Evolutionary conservation across 768 basidiomycete genomes (phyloP).

Genomic region (Polyporus arcularius): DNA sequence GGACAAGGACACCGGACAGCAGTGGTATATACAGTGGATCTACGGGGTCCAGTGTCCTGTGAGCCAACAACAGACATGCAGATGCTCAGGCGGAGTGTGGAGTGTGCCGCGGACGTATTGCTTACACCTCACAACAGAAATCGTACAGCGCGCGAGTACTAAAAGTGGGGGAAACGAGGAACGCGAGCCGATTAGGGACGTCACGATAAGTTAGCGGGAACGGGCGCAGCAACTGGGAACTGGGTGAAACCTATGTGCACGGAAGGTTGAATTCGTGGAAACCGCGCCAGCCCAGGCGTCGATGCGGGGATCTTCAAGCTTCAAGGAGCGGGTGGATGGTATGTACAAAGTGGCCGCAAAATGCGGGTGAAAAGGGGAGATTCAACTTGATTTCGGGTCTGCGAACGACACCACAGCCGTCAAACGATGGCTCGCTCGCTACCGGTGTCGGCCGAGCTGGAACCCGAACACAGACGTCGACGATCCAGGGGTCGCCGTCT

Average conservation of each 20-base stretch:
- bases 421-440: background rate
- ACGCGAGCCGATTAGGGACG: conserved; percentile 19
- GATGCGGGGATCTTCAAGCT: too few species aligned
- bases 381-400: background rate
- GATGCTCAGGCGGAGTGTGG: too few species aligned
- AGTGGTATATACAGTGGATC: too few species aligned
- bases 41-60: too few species aligned
- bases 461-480: conserved; percentile 17
- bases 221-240: conserved; percentile 5
- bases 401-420: too few species aligned
- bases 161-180: background rate
- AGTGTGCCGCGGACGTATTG: too few species aligned
- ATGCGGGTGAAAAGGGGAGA: background rate
- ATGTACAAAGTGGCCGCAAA: background rate
- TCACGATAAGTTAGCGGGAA: conserved; percentile 18
- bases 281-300: conserved; percentile 5
- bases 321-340: conserved; percentile 1
- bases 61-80: too few species aligned
- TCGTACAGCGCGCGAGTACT: background rate
- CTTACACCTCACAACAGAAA: background rate
- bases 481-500: conserved; percentile 2
- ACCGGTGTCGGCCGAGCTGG: conserved; percentile 16
- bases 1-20: too few species aligned
- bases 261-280: conserved; percentile 4
- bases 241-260: conserved; percentile 10